Evolutionary conservation across 2,329 filamentous ascomycete species (phyloP).

Genomic region (Colletotrichum godetiae): DNA sequence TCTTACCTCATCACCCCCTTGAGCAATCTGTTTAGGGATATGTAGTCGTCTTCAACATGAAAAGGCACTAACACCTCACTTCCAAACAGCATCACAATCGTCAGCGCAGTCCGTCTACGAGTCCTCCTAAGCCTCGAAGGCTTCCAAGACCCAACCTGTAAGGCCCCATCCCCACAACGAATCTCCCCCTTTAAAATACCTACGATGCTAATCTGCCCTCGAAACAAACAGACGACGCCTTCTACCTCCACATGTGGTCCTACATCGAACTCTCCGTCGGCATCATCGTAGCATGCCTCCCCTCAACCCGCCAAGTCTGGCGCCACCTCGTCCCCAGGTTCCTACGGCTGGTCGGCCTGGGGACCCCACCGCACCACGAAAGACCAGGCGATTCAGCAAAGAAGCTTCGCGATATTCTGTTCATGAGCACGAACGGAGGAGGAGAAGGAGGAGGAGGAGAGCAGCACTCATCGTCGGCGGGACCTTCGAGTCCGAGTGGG

Average conservation of each 20-base stretch:
- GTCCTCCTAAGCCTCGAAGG: constrained; percentile 51
- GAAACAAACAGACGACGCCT: constrained; percentile 45
- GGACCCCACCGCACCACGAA: background rate
- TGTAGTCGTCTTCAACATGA: background rate
- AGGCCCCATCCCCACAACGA: constrained; percentile 48
- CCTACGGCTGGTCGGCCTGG: background rate
- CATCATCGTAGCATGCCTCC: constrained; percentile 54
- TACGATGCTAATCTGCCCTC: background rate
- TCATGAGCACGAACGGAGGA: background rate
- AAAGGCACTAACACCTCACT: background rate
- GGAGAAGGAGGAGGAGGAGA: no score
- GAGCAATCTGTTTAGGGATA: no score
- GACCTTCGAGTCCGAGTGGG: background rate
- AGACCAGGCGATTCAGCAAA: background rate
- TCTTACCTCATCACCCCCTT: no score
- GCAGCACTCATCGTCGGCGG: background rate
- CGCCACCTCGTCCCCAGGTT: constrained; percentile 15
- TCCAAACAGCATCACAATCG: constrained; percentile 45
- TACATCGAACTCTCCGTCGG: constrained; percentile 56
- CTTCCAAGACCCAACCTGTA: constrained; percentile 50
- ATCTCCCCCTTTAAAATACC: constrained; percentile 46
- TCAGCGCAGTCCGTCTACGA: constrained; percentile 51
- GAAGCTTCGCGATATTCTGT: background rate
- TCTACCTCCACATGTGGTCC: constrained; percentile 57
- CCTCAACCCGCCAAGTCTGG: constrained; percentile 36